Evolutionary conservation across 2,329 filamentous ascomycete species (phyloP), one percentile per base, ranked within the genome.

Genomic region (Pseudocercospora eumusae): DNA sequence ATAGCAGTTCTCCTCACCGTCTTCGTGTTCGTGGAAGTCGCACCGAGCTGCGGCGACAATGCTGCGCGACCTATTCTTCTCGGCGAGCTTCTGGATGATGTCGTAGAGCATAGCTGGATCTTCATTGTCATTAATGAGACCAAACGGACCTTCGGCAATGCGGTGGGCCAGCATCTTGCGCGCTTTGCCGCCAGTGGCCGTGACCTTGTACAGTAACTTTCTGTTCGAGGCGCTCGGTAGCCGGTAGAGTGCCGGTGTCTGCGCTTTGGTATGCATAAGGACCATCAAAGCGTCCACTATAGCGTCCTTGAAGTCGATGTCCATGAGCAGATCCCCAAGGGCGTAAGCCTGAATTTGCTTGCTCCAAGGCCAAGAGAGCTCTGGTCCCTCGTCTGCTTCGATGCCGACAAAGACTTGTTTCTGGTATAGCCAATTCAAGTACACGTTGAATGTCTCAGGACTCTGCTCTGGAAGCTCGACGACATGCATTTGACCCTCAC

Each of bases 241-340:
- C 8, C 28, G 13, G 10, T 31, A 31, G 2, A 2, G 10, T 11
- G 9, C 28, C 7, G 10, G 1, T 8, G 10, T 2, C 2, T 11
- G 4, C 1, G 28, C 1, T 31, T 11, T 31, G 9, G 28, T 31
- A 4, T 11, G 4, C 28, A 31, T n/a, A 5, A 1, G 8, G 6
- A 21, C 40, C n/a, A 44, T 44, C 15, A 21, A 57, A 42, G 58
- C 60, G 49, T 66, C 57, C 5, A 13, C 23, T 3, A 66, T 11
- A 3, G 59, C 57, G 28, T 66, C 62, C 20, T 64, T 66, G 61
- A 66, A 59, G 23, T 60, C 59, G 9, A 18, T 7, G 21, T 61
- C 62, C 21, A 62, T 18, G 1, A 66, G 49, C 28, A 55, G 47
- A 42, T 64, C 59, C 1, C 62, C 64, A 5, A 62, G 59, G 2